phyloP scores from a whole-genome alignment of 2,329 filamentous ascomycete genomes.

The Apiospora malaysiana region DNA sequence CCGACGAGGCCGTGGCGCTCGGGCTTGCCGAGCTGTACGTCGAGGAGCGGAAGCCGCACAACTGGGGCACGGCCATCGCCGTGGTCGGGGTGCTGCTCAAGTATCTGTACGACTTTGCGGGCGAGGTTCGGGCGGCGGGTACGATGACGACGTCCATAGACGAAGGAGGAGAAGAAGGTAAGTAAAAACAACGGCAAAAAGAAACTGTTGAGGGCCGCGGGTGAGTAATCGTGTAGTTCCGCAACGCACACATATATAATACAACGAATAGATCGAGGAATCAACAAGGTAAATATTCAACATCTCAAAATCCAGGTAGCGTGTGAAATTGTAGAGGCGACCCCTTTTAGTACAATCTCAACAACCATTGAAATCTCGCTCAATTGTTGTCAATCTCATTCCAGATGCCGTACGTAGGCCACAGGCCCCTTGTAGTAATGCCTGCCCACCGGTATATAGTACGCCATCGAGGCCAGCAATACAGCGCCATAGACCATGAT shows the following conservation, averaged over 20 bases:
- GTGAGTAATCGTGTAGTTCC: too few relatives aligned
- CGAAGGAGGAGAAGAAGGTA: background rate
- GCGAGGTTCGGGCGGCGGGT: background rate
- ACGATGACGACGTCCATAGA: background rate
- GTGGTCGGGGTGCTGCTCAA: background rate
- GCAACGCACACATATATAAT: too few relatives aligned
- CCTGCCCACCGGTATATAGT: slow-evolving; percentile 22
- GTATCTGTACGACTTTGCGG: background rate
- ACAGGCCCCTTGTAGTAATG: slow-evolving; percentile 24
- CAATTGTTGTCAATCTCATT: background rate
- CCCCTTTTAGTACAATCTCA: background rate
- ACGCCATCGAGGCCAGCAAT: slow-evolving; percentile 22
- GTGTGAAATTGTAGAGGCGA: too few relatives aligned
- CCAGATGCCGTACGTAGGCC: slow-evolving; percentile 17
- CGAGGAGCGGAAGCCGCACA: background rate
- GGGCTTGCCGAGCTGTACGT: background rate
- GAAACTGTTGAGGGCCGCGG: too few relatives aligned
- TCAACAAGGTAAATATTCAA: too few relatives aligned
- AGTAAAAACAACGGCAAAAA: background rate
- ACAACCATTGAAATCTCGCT: background rate
- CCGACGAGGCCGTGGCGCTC: background rate
- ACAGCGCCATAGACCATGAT: slow-evolving; percentile 26
- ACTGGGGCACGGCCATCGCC: background rate
- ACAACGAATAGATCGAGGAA: too few relatives aligned
- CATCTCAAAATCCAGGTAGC: too few relatives aligned